Evolutionary conservation across 352 stramenopile genomes (phyloP).

Genomic region (Phytophthora citricola): DNA sequence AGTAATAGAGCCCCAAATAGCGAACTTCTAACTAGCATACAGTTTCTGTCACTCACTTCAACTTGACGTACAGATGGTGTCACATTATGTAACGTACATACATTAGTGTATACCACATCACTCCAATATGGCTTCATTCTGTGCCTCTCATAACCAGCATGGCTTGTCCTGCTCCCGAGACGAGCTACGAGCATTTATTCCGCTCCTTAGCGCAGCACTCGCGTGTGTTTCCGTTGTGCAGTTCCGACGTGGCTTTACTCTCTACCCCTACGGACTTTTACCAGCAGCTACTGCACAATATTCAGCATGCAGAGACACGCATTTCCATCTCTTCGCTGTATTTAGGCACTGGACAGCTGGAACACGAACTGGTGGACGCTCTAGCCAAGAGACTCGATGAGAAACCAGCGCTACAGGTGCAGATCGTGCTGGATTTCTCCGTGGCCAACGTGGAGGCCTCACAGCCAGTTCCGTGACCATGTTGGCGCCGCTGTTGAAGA

Average conservation of each 20-base stretch:
- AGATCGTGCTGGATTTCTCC: conserved; percentile 79
- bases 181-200: conserved; percentile 58
- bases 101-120: too few relatives aligned
- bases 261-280: conserved; percentile 65
- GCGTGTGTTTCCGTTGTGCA: conserved; percentile 67
- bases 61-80: too few relatives aligned
- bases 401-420: conserved; percentile 57
- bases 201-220: conserved; percentile 56
- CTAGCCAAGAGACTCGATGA: conserved; percentile 46
- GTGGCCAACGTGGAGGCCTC: conserved; percentile 59
- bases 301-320: conserved; percentile 49
- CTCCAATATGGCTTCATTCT: background rate
- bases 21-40: too few relatives aligned
- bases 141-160: background rate
- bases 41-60: too few relatives aligned
- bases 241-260: conserved; percentile 58
- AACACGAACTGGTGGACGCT: conserved; percentile 51
- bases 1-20: too few relatives aligned
- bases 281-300: conserved; percentile 65
- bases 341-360: conserved; percentile 67
- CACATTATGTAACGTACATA: too few relatives aligned
- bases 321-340: conserved; percentile 80
- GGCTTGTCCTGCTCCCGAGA: background rate
- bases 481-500: conserved; percentile 51
- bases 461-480: conserved; percentile 66